Conservation (phyloP, 768 basidiomycete species). For the Ephemerocybe angulata region DNA sequence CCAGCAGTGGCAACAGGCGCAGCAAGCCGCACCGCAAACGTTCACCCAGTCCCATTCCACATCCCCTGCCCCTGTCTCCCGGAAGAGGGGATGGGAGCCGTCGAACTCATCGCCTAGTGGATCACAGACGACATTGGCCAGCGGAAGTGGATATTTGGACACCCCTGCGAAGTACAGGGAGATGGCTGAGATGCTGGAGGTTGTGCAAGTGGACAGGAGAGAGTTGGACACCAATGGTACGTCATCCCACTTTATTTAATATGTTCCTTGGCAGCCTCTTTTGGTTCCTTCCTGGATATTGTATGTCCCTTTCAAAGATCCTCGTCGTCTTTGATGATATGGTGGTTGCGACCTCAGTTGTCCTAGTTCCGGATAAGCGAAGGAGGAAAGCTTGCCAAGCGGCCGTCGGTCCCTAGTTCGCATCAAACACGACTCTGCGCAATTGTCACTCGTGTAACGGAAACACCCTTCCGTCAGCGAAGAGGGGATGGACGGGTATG, state of each 20-base stretch:
- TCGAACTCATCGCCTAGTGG: conserved; percentile 51
- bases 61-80: conserved; percentile 39
- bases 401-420: too few species aligned
- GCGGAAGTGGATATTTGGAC: conserved; percentile 63
- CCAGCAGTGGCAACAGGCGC: not conserved
- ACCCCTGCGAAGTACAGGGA: conserved; percentile 63
- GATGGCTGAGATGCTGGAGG: conserved; percentile 33
- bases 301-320: not conserved
- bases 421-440: too few species aligned
- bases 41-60: conserved; percentile 24
- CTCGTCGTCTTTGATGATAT: not conserved
- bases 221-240: conserved; percentile 25
- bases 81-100: conserved; percentile 76
- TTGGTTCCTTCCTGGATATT: not conserved
- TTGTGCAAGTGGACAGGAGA: conserved; percentile 26
- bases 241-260: conserved; percentile 10
- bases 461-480: too few species aligned
- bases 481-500: too few species aligned
- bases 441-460: conserved; percentile 7
- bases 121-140: conserved; percentile 49
- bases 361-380: too few species aligned
- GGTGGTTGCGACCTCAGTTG: not conserved
- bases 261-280: not conserved
- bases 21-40: conserved; percentile 13
- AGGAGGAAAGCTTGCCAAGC: too few species aligned